Evolutionary conservation across 1,284 basidiomycete genomes (phyloP), one percentile per base, ranked within the genome.

Genomic region (Thelephora terrestris): DNA sequence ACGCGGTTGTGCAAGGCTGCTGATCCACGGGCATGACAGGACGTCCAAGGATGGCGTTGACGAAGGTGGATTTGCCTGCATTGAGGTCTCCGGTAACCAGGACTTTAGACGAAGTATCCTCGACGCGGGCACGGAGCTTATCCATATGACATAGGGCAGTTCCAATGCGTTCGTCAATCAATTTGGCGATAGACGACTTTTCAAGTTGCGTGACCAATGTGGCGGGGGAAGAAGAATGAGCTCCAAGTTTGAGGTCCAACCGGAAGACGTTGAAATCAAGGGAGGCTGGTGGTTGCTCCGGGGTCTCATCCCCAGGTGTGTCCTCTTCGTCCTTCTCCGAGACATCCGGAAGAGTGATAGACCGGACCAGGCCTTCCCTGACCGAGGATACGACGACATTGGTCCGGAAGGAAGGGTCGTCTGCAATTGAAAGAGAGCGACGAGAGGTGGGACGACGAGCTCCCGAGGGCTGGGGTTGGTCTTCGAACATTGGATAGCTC

Each of bases 51-150:
- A 99, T 72, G 1, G 94, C 90, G 60, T 99, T 99, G 64, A 99
- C 91, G 61, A 99, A 89, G 0, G 96, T 99, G 29, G 93, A 97
- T 69, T 99, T 99, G 59, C 96, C 96, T 27, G 96, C 90, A 63
- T 99, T 99, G 51, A 99, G 76, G 65, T 99, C 96, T 55, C 96
- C 96, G n/a, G 96, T 99, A 52, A 99, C 91, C 53, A 99, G 81
- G 42, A 99, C 94, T 63, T 97, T 93, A 57, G 91, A 95, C 12
- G 91, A 90, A 2, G 83, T 92, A 65, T 98, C 95, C 61, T 88
- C 75, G 18, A 99, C 85, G 43, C 96, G 87, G 49, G 79, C 74
- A 45, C 85, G 82, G 52, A 99, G 82, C 57, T 87, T 88, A 54
- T 86, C 78, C 50, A 99, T 79, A 61, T 99, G 94, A 12, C 75